These are phyloP conservation scores for Buddleja alternifolia DNA, from an alignment of 257 asterid genomes.

Conservation along the genomic window DNA sequence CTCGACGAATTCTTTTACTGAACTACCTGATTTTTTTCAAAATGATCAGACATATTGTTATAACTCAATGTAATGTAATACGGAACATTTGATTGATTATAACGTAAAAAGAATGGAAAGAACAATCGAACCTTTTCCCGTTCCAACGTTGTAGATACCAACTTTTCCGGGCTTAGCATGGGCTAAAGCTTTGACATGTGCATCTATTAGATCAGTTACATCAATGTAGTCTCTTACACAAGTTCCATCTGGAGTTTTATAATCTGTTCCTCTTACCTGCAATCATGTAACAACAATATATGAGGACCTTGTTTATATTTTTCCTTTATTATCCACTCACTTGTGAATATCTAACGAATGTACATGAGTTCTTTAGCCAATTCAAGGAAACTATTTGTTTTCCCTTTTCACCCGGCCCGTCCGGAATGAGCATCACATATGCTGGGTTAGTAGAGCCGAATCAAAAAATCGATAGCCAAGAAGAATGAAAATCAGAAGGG, in stretches of 20 bases:
- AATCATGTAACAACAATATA: neutral
- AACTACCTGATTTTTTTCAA: constrained; percentile 34
- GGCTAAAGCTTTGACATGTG: constrained; percentile 46
- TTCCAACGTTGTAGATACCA: constrained; percentile 50
- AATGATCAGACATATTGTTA: neutral
- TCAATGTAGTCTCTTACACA: constrained; percentile 52
- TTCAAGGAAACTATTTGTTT: too few relatives aligned
- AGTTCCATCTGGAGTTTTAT: constrained; percentile 46
- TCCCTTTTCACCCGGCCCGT: too few relatives aligned
- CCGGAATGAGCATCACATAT: too few relatives aligned
- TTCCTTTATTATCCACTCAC: too few relatives aligned
- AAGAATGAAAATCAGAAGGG: too few relatives aligned
- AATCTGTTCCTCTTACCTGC: constrained; percentile 50
- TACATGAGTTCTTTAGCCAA: too few relatives aligned
- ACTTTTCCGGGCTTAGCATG: constrained; percentile 43
- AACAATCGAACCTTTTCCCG: constrained; percentile 43
- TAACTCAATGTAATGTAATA: too few relatives aligned
- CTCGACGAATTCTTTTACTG: constrained; percentile 49
- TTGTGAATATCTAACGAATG: too few relatives aligned
- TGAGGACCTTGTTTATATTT: neutral
- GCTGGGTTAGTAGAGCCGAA: too few relatives aligned
- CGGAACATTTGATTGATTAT: too few relatives aligned
- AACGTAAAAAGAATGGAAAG: neutral
- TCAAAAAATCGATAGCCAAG: too few relatives aligned
- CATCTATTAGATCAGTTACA: constrained; percentile 49